Evolutionary conservation across 495 filamentous ascomycete species (phyloP), one percentile per base, ranked within the genome.

Genomic region (Paragyromitra xinjiangensis): DNA sequence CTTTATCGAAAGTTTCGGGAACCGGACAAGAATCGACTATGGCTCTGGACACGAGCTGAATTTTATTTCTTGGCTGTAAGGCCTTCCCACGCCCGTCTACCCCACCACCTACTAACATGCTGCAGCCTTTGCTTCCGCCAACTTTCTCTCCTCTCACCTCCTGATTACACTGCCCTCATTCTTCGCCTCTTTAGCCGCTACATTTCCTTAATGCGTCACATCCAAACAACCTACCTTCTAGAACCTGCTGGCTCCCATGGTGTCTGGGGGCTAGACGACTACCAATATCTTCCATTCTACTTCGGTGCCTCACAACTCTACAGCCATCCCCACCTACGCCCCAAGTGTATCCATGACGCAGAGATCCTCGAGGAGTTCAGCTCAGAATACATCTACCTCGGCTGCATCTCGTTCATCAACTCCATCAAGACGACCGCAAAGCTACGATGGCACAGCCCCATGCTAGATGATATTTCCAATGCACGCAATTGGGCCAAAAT

Each of bases 251-350:
- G 94, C 24, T 95, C 93, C 6, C 94, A 97, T 80, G 95, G 95
- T 16, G 95, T 99, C 39, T 99, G 95, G 95, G 95, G 95, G 4
- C 87, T 99, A 22, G 95, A 99, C 81, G 95, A 99, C 83, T 97
- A 98, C 87, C 95, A 97, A 77, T 99, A 98, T 85, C 86, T 97
- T 12, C 96, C 96, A 0, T 99, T 98, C 82, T 89, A 98, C 3
- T 94, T 98, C 80, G 96, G 95, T 37, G 92, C 95, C 48, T 90
- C 92, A 37, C 95, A 99, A 84, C 89, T 99, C 29, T 87, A 95
- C 3, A 88, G 91, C 67, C 95, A 99, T 82, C 90, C 91, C 0
- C 94, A 92, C 83, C 90, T 99, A 56, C 95, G 94, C 0, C 95
- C 95, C 1, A 84, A 92, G 64, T 88, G 90, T 1, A 95, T 99